Conservation (phyloP, 345 rosid species). For the Sonneratia caseolaris region DNA sequence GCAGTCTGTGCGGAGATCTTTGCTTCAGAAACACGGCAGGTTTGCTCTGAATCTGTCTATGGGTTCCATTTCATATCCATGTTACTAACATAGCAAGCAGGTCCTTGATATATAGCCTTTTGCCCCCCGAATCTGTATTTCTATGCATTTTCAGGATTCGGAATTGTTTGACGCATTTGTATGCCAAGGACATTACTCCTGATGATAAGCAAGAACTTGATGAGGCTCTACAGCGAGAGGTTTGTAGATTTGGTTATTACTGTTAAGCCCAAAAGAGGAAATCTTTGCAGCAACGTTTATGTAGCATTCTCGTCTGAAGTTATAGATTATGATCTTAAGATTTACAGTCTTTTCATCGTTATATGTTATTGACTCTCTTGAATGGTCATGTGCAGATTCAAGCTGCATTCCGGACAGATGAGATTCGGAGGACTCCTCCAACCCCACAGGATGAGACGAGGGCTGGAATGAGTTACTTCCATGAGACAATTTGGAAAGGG, state of each 20-base stretch:
- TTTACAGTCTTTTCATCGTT: too few relatives aligned
- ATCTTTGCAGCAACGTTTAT: too few relatives aligned
- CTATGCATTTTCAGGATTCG: constrained; percentile 54
- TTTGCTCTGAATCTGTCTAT: constrained; percentile 14
- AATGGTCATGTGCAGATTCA: too few relatives aligned
- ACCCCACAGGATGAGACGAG: too few relatives aligned
- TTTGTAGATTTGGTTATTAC: constrained; percentile 9
- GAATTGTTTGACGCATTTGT: constrained; percentile 72
- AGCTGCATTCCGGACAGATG: too few relatives aligned
- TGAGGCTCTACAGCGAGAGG: constrained; percentile 98
- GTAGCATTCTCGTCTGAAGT: not conserved
- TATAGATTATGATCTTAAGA: not conserved
- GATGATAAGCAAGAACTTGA: constrained; percentile 98
- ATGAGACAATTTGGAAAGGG: too few relatives aligned
- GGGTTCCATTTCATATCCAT: not conserved
- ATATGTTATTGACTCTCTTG: too few relatives aligned
- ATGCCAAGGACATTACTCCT: constrained; percentile 92
- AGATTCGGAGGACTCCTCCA: too few relatives aligned
- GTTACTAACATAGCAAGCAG: not conserved
- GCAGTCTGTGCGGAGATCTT: constrained; percentile 87
- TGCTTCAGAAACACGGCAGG: constrained; percentile 97
- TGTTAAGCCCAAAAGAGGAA: not conserved
- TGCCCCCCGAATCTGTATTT: too few relatives aligned
- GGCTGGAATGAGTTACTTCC: too few relatives aligned
- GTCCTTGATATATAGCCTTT: not conserved